Evolutionary conservation across 805 yeast genomes (phyloP).

Genomic region (Wickerhamiella sergipiensis): DNA sequence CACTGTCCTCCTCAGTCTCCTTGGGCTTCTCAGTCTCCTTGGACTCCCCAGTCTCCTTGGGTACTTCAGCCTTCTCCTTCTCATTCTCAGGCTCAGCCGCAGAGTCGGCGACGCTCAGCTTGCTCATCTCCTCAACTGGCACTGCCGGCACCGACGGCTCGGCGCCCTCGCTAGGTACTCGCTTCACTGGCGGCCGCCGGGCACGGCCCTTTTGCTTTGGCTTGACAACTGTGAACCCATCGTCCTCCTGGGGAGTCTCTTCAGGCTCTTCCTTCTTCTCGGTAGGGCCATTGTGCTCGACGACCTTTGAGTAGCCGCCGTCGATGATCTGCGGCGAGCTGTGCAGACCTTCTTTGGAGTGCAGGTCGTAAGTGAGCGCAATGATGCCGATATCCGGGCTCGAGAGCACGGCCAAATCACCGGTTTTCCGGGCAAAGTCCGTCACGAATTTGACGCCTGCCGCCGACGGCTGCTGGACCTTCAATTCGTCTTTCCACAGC

Average conservation of each 20-base stretch:
- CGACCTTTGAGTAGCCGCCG: conserved; percentile 4
- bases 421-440: conserved; percentile 73
- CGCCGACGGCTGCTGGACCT: conserved; percentile 62
- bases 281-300: conserved; percentile 2
- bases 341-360: conserved; percentile 14
- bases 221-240: conserved; percentile 14
- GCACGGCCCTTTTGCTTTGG: conserved; percentile 4
- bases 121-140: not conserved
- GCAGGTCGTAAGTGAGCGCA: conserved; percentile 77
- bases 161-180: not conserved
- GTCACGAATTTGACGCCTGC: conserved; percentile 50
- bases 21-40: conserved; percentile 3
- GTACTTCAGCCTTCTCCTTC: conserved; percentile 8
- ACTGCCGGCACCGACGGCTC: not conserved
- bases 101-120: not conserved
- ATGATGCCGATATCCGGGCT: conserved; percentile 84
- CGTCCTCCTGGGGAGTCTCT: conserved; percentile 9
- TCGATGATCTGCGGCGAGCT: conserved; percentile 10
- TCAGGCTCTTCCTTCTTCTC: not conserved
- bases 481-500: conserved; percentile 66
- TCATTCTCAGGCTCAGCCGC: conserved; percentile 5
- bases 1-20: conserved; percentile 25
- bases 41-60: too few species aligned
- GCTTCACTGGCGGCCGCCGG: not conserved
- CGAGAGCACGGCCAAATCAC: conserved; percentile 80